A percentile compares a stretch with the other conserved stretches of the same genome.
phyloP scores from a whole-genome alignment of 768 basidiomycete species.

The Scleroderma citrinum region DNA sequence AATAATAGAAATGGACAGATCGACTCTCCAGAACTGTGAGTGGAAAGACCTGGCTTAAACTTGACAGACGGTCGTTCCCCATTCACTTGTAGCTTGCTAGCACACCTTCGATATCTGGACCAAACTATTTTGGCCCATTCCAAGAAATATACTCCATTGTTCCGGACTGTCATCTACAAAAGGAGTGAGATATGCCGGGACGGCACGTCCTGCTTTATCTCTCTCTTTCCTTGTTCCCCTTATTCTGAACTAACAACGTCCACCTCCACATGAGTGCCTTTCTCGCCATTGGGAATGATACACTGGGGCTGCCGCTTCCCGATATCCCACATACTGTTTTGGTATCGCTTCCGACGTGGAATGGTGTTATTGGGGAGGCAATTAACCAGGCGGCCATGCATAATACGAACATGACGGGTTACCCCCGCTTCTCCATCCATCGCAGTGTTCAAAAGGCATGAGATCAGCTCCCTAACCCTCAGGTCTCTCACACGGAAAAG shows the following conservation, averaged over 20 bases:
- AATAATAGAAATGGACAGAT: too few relatives aligned
- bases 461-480: conserved; percentile 5
- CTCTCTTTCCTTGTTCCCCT: too few relatives aligned
- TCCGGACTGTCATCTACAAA: too few relatives aligned
- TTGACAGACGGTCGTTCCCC: too few relatives aligned
- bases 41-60: too few relatives aligned
- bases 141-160: too few relatives aligned
- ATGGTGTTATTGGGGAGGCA: conserved; percentile 84
- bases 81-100: too few relatives aligned
- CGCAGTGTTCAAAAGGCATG: conserved; percentile 75
- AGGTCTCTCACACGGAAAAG: neutral
- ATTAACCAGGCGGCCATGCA: conserved; percentile 88
- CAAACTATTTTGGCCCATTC: too few relatives aligned
- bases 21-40: too few relatives aligned
- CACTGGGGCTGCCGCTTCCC: conserved; percentile 51
- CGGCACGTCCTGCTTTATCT: too few relatives aligned
- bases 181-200: too few relatives aligned
- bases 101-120: too few relatives aligned
- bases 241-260: neutral
- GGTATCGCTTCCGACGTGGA: conserved; percentile 89
- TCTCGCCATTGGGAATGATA: conserved; percentile 5
- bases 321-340: conserved; percentile 84
- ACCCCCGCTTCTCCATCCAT: conserved; percentile 94
- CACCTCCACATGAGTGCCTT: neutral
- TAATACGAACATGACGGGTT: conserved; percentile 78